Evolutionary conservation across 2,329 filamentous ascomycete genomes (phyloP).

Genomic region (Grosmannia huntii): DNA sequence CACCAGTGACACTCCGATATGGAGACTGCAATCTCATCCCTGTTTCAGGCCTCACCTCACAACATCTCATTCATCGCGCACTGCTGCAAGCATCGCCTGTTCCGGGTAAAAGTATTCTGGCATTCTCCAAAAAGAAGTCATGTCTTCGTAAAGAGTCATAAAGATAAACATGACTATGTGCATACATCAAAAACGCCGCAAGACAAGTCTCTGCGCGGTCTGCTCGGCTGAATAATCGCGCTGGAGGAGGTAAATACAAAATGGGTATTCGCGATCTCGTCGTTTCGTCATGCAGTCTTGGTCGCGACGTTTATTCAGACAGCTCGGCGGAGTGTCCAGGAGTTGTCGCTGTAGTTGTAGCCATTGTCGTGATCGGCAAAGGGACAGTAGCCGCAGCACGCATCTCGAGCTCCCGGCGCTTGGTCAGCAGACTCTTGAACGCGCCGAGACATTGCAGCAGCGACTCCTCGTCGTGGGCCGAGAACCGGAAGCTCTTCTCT

Average conservation of each 20-base stretch:
- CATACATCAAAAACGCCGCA: background rate
- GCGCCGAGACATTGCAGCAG: slow-evolving; percentile 78
- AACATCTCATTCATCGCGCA: background rate
- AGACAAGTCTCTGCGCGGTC: background rate
- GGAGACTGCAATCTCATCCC: background rate
- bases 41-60: background rate
- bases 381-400: slow-evolving; percentile 18
- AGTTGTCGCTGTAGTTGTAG: background rate
- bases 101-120: background rate
- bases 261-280: background rate
- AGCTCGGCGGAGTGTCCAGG: background rate
- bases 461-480: slow-evolving; percentile 66
- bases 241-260: slow-evolving; percentile 1
- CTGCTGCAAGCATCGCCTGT: background rate
- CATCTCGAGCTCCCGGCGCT: slow-evolving; percentile 50
- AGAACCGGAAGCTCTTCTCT: slow-evolving; percentile 72
- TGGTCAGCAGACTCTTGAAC: slow-evolving; percentile 74
- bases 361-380: too few relatives aligned
- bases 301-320: background rate
- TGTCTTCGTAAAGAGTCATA: slow-evolving; percentile 2
- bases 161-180: background rate
- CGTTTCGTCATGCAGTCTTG: background rate
- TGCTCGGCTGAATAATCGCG: background rate
- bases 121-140: background rate
- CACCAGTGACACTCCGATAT: background rate